Evolutionary conservation across 2,329 filamentous ascomycete species (phyloP).

Genomic region (Beauveria bassiana): DNA sequence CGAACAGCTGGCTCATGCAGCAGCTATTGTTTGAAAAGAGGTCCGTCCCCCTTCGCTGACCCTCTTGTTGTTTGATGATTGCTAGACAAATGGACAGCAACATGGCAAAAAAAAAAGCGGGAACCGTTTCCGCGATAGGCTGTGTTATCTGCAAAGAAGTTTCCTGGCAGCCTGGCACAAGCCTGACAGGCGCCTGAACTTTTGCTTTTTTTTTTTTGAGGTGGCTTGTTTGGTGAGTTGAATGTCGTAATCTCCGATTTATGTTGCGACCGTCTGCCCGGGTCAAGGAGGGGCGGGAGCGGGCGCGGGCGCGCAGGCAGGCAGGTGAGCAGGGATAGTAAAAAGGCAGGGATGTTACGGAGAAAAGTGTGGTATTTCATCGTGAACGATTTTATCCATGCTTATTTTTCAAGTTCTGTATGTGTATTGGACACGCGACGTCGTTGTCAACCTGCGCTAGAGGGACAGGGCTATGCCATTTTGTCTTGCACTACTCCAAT

Average conservation of each 20-base stretch:
- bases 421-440: not conserved
- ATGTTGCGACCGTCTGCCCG: not conserved
- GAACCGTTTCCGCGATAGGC: not conserved
- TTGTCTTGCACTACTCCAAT: too few relatives aligned
- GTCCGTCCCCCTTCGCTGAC: not conserved
- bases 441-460: too few relatives aligned
- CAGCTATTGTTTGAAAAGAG: not conserved
- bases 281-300: not conserved
- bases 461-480: too few relatives aligned
- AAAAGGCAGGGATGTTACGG: not conserved
- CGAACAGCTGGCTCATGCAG: not conserved
- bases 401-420: not conserved
- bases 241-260: not conserved
- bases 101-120: not conserved
- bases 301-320: too few relatives aligned
- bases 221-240: too few relatives aligned
- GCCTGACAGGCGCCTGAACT: not conserved
- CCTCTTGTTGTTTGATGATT: slow-evolving; percentile 5
- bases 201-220: not conserved
- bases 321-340: not conserved
- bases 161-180: too few relatives aligned
- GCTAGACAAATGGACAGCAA: not conserved
- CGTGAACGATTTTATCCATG: not conserved
- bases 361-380: too few relatives aligned
- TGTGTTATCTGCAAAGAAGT: too few relatives aligned